Percentiles rank a stretch among this genome's conserved stretches.
Evolutionary conservation across 2,329 filamentous ascomycete species (phyloP).

Genomic region (Coniochaeta pulveracea): DNA sequence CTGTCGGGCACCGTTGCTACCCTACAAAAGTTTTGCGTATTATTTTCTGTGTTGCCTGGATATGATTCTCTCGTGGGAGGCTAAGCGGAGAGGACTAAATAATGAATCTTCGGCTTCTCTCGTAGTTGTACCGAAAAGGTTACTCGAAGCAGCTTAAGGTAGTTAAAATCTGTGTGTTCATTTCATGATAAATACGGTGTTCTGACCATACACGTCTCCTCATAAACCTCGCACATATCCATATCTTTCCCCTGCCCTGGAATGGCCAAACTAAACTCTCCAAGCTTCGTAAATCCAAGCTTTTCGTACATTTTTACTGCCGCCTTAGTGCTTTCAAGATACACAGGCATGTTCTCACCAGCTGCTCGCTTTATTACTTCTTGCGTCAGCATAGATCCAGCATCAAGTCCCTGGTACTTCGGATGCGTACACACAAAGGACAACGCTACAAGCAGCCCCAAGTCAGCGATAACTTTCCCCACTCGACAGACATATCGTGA

Average conservation of each 20-base stretch:
- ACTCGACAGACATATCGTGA: slow-evolving; percentile 2
- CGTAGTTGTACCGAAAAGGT: not conserved
- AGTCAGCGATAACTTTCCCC: slow-evolving; percentile 5
- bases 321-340: slow-evolving; percentile 26
- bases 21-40: too few species aligned
- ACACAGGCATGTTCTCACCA: slow-evolving; percentile 19
- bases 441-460: slow-evolving; percentile 17
- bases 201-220: slow-evolving; percentile 21
- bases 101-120: not conserved
- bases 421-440: slow-evolving; percentile 27
- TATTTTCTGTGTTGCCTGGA: too few species aligned
- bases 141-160: not conserved
- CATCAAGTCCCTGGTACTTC: slow-evolving; percentile 21
- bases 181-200: slow-evolving; percentile 4
- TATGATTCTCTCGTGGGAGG: too few species aligned
- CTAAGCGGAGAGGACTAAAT: not conserved
- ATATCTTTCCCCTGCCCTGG: slow-evolving; percentile 10
- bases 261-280: slow-evolving; percentile 22
- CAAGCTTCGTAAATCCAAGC: slow-evolving; percentile 21
- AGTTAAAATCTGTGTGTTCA: not conserved
- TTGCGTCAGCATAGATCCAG: slow-evolving; percentile 20
- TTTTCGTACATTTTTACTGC: slow-evolving; percentile 25
- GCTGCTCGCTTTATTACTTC: slow-evolving; percentile 21
- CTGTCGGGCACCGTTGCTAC: too few species aligned
- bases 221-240: slow-evolving; percentile 14